Base-by-base conservation (phyloP, 176 grass and related monocot species). In the Poa pratensis region DNA sequence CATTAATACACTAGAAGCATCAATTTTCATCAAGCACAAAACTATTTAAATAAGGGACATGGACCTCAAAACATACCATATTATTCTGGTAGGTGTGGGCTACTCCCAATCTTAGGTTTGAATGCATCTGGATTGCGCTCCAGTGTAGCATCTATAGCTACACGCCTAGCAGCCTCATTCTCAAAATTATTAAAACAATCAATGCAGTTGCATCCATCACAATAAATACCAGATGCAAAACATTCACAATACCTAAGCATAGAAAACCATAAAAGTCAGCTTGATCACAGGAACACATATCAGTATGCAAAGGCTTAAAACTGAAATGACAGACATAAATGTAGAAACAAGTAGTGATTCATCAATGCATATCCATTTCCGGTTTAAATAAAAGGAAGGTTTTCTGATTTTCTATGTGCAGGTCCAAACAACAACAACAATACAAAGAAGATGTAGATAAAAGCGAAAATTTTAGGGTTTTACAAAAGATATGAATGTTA, bases 91-190 rank as follows among this genome's bases (percentile, higher is more conserved):
- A 53, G 34, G 91, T 71, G 88, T 43, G 96, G 96, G 66, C 96
- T 96, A 80, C 70, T 96, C 57, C 96, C 93, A 79, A 99, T 99
- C 84, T 99, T 99, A 78, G 96, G 96, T 82, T 91, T 94, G 78
- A 99, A 99, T 23, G 96, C 96, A 89, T 91, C 88, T 34, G 96
- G 96, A 80, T 99, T 99, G 73, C 93, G 91, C 82, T 94, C 90
- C 82, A 96, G 85, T 80, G 86, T 94, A 83, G 91, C 86, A 35
- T 99, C 96, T 80, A 96, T 87, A 79, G 96, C 91, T 75, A 96
- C 93, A 81, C 86, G 84, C 58, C 96, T 90, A 69, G 90, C 90
- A 87, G 80, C 81, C 54, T 99, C 96, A 89, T 96, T 96, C 64
- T 96, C 90, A 76, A 90, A 78, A 89, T 94, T 96, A 78, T 99